phyloP scores from a whole-genome alignment of 1,284 basidiomycete species.

The Dichomitus squalens region DNA sequence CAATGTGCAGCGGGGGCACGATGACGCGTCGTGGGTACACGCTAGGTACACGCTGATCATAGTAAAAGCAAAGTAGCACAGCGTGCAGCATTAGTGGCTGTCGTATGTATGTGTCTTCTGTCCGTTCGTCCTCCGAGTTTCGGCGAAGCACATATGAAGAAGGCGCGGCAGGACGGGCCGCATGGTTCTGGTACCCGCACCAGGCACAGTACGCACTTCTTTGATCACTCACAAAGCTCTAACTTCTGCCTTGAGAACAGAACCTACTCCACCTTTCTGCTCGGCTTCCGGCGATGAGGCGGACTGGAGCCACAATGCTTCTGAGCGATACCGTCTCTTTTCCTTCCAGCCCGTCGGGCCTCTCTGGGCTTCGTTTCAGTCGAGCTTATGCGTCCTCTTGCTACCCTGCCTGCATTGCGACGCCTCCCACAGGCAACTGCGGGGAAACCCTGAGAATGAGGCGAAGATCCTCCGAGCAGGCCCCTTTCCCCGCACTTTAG shows the following conservation, averaged over 20 bases:
- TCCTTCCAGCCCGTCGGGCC: not conserved
- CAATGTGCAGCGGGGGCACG: too few relatives aligned
- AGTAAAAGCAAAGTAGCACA: too few relatives aligned
- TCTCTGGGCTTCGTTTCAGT: not conserved
- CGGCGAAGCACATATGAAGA: not conserved
- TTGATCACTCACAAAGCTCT: not conserved
- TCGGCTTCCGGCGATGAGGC: not conserved
- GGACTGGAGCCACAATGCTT: not conserved
- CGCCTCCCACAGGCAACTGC: not conserved
- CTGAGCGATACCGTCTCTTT: not conserved
- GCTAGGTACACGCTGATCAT: too few relatives aligned
- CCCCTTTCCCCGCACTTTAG: not conserved
- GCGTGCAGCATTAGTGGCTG: too few relatives aligned
- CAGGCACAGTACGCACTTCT: not conserved
- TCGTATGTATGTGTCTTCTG: not conserved
- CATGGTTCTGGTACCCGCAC: not conserved
- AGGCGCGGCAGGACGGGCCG: not conserved
- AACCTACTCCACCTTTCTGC: conserved; percentile 1
- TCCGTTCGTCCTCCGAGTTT: not conserved
- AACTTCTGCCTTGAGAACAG: not conserved
- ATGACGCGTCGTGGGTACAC: too few relatives aligned
- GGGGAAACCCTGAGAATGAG: not conserved
- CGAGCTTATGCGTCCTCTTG: not conserved
- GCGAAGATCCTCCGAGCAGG: conserved; percentile 12
- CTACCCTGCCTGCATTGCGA: too few relatives aligned